A percentile compares a stretch with the other conserved stretches of the same genome.
These are phyloP conservation scores for Tephrocybe sp. DNA, from an alignment of 768 basidiomycete genomes.

Conservation along the genomic window DNA sequence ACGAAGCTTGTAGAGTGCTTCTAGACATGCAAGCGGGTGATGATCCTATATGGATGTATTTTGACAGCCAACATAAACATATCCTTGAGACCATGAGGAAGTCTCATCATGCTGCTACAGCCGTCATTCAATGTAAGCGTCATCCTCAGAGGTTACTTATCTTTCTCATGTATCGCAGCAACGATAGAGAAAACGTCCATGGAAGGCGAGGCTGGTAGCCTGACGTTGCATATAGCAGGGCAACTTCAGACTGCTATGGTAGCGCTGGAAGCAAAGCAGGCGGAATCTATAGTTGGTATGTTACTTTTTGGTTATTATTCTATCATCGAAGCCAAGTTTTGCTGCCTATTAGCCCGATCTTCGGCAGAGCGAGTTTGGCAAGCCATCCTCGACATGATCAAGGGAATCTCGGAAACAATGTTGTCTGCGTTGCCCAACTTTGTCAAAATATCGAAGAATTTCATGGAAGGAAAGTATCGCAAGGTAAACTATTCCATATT, in stretches of 20 bases:
- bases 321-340: neutral
- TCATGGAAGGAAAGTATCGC: conserved; percentile 91
- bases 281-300: conserved; percentile 59
- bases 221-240: conserved; percentile 43
- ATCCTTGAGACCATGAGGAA: conserved; percentile 77
- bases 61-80: conserved; percentile 89
- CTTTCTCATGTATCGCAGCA: conserved; percentile 31
- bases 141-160: conserved; percentile 2
- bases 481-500: conserved; percentile 48
- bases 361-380: conserved; percentile 81
- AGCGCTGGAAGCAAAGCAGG: conserved; percentile 60
- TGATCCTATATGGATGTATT: conserved; percentile 94
- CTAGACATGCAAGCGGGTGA: conserved; percentile 83
- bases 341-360: conserved; percentile 50
- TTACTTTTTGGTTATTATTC: conserved; percentile 10
- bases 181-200: conserved; percentile 39
- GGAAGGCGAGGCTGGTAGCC: conserved; percentile 33
- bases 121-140: conserved; percentile 50
- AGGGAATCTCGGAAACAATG: conserved; percentile 83
- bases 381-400: conserved; percentile 73
- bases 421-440: conserved; percentile 86
- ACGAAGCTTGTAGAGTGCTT: conserved; percentile 57
- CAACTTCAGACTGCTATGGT: conserved; percentile 61
- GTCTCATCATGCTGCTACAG: conserved; percentile 50
- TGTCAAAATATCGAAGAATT: conserved; percentile 88